Conservation (phyloP, 305 asterid species). For the Andrographis paniculata region DNA sequence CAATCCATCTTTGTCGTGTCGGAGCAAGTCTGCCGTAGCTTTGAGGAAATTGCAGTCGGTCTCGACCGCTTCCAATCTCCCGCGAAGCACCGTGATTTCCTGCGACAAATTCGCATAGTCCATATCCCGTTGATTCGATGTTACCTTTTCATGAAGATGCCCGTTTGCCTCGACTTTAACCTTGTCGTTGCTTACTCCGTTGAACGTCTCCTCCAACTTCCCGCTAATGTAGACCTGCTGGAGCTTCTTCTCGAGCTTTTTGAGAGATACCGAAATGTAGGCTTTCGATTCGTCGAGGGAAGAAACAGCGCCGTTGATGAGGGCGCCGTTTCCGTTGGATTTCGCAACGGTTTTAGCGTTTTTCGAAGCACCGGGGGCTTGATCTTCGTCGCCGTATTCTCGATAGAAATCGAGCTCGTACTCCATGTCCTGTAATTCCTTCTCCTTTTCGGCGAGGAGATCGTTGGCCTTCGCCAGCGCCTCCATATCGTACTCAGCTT, state of each 20-base stretch:
- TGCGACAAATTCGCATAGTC: too few relatives aligned
- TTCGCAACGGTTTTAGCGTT: constrained; percentile 16
- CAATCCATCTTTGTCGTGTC: too few relatives aligned
- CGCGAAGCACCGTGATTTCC: too few relatives aligned
- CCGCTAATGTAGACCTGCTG: not conserved
- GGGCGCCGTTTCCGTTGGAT: not conserved
- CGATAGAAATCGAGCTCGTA: constrained; percentile 45
- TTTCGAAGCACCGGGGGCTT: constrained; percentile 18
- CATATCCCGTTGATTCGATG: too few relatives aligned
- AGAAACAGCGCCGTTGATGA: not conserved
- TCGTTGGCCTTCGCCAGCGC: constrained; percentile 69
- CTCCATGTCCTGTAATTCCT: constrained; percentile 72
- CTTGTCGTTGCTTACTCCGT: not conserved
- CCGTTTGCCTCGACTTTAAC: too few relatives aligned
- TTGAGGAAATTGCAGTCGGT: too few relatives aligned
- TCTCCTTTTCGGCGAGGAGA: constrained; percentile 73
- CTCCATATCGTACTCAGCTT: constrained; percentile 80
- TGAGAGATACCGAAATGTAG: not conserved
- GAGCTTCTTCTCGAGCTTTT: not conserved
- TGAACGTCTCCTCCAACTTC: not conserved
- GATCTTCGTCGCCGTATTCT: constrained; percentile 26
- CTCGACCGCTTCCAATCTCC: too few relatives aligned
- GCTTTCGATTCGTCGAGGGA: not conserved
- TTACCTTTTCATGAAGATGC: too few relatives aligned
- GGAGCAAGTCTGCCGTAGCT: too few relatives aligned